Evolutionary conservation across 108 stramenopile genomes (phyloP), one percentile per base, ranked within the genome.

Genomic region (Mayamaea pseudoterrestris): DNA sequence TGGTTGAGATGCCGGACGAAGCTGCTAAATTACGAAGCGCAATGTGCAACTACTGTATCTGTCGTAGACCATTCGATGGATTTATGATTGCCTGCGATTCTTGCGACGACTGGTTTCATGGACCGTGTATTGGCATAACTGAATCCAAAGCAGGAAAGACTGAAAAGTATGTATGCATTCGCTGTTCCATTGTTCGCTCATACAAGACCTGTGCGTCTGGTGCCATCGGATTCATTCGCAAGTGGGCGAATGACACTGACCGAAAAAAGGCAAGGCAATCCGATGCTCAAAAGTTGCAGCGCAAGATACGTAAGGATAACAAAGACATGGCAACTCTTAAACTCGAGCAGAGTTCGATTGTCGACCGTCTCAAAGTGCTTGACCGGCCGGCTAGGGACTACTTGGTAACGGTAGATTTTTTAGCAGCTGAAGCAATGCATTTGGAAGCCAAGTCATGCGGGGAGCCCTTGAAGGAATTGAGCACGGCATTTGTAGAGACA

Each of bases 71-170:
- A 11, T 91, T 93, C 50, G 93, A 91, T 58, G 94, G 94, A 27
- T 95, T 93, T 60, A 95, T 95, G 94, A 83, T 95, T 47, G 80
- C 82, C 5, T 95, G 94, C 57, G 89, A 93, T 66, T 54, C 67
- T 16, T 95, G 94, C 58, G 83, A 90, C 27, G 93, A 93, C 40
- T 95, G 94, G 94, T 95, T 84, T 58, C 94, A 95, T 56, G 94
- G 93, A 5, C 48, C 69, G 11, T 95, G 93, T 51, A 78, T 95
- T 53, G 84, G 84, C 18, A 45, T 91, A 7, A 55, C 74, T 24
- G 71, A 86, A 55, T 60, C 74, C 3, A 75, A 76, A 52, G 87
- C 78, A 17, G 78, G 78, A 44, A 76, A 72, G 30, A 53, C 68
- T 31, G 81, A 82, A 41, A 90, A 82, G 47, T 90, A 78, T 50